Evolutionary conservation across 2,329 filamentous ascomycete species (phyloP).

Genomic region (Fusarium verticillioides): DNA sequence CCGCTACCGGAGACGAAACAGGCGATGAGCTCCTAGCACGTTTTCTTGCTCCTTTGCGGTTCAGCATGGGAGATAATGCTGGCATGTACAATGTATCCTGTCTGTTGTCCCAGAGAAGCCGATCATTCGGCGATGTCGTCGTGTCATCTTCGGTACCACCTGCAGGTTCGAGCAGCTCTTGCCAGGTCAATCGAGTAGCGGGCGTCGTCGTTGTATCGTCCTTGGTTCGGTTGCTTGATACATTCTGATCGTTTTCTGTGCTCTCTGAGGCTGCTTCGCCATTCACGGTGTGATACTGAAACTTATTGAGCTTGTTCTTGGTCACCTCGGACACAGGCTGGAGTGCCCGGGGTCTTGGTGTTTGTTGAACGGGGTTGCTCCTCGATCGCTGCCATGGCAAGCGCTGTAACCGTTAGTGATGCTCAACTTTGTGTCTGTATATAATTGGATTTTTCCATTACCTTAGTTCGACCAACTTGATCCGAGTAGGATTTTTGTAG

Average conservation of each 20-base stretch:
- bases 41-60: conserved; percentile 67
- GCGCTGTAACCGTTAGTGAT: conserved; percentile 47
- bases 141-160: conserved; percentile 56
- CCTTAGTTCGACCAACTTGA: conserved; percentile 48
- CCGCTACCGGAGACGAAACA: conserved; percentile 70
- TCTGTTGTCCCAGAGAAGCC: conserved; percentile 69
- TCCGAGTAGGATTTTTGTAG: conserved; percentile 57
- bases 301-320: conserved; percentile 70
- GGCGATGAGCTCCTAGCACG: conserved; percentile 81
- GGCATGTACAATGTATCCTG: conserved; percentile 54
- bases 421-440: background rate
- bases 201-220: conserved; percentile 55
- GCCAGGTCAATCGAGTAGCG: conserved; percentile 64
- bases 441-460: conserved; percentile 36
- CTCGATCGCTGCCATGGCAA: conserved; percentile 65
- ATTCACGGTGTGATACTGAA: conserved; percentile 53
- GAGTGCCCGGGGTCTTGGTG: conserved; percentile 52
- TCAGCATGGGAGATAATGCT: conserved; percentile 60
- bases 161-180: conserved; percentile 64
- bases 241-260: conserved; percentile 24
- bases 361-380: conserved; percentile 59
- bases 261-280: conserved; percentile 31
- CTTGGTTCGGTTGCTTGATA: conserved; percentile 16
- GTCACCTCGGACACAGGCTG: conserved; percentile 67
- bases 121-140: conserved; percentile 68